Evolutionary conservation across 2,329 filamentous ascomycete species (phyloP), one percentile per base, ranked within the genome.

Genomic region (Ophiocordyceps camponoti-leonardi): DNA sequence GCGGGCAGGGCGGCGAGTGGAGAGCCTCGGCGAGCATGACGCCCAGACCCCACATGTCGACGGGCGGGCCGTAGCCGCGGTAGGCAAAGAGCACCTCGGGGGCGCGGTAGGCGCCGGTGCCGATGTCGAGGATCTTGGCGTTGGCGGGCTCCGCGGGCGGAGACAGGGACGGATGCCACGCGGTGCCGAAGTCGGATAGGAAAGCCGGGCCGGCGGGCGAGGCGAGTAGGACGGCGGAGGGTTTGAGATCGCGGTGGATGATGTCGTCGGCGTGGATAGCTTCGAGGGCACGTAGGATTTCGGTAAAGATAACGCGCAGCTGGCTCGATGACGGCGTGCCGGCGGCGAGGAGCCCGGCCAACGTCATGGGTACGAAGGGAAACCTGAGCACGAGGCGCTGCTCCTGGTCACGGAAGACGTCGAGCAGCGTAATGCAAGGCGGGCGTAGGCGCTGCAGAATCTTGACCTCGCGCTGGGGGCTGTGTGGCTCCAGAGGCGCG

Each of bases 201-300:
- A 80, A 83, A 4, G 84, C 85, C 5, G 86, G 83, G 0, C 83
- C 84, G 6, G 72, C 66, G 0, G 73, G 66, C 0, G 80, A 77
- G 40, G 72, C 67, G 42, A 94, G 71, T 10, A 95, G 68, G 33
- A 98, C 73, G 45, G 94, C 94, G 0, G 86, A 87, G 1, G 92
- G 92, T 57, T 98, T 98, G 58, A 98, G 68, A 57, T 98, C 92
- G 47, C 92, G 80, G 60, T 98, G 92, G 46, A 98, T 82, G 47
- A 98, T 87, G 8, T 78, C 82, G 22, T 77, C 65, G 8, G 61
- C 53, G 58, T 98, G 92, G 2, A 95, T 68, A 53, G 83, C 72
- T 2, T 65, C 65, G 2, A 98, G 71, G 4, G 77, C 88, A 4
- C 64, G 60, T 56, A 95, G 83, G 7, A 92, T 57, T 52, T 88